phyloP scores from a whole-genome alignment of 75 land plant species.

The Cunninghamia lanceolata region DNA sequence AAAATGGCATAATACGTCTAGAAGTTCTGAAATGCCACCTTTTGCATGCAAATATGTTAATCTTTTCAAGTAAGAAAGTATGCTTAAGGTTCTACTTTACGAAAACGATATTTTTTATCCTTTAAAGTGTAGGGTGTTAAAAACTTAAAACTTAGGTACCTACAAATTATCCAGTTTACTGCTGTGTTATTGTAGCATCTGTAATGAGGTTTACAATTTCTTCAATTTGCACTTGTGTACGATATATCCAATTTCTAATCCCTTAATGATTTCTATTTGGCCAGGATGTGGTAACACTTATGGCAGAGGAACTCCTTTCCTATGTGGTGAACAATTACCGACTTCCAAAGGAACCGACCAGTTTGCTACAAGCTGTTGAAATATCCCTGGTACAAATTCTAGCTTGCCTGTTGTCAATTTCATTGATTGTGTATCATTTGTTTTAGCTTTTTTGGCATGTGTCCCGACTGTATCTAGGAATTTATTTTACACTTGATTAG shows the following conservation, averaged over 20 bases:
- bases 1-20: background rate
- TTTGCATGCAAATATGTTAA: background rate
- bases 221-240: background rate
- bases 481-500: background rate
- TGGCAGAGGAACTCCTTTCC: constrained; percentile 39
- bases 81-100: background rate
- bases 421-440: background rate
- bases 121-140: background rate
- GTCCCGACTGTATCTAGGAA: background rate
- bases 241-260: background rate
- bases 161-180: background rate
- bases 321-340: constrained; percentile 46
- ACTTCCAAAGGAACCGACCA: constrained; percentile 37
- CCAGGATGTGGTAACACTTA: constrained; percentile 39
- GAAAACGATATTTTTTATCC: background rate
- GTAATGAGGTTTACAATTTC: background rate
- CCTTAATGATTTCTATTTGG: background rate
- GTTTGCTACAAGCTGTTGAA: constrained; percentile 57
- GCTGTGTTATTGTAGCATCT: background rate
- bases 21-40: background rate
- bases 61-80: background rate
- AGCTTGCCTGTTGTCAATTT: background rate
- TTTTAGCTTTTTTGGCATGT: background rate
- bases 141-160: background rate
- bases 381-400: constrained; percentile 50